Conservation (phyloP, 2,329 filamentous ascomycete genomes). For the Aspergillus sclerotialis region DNA sequence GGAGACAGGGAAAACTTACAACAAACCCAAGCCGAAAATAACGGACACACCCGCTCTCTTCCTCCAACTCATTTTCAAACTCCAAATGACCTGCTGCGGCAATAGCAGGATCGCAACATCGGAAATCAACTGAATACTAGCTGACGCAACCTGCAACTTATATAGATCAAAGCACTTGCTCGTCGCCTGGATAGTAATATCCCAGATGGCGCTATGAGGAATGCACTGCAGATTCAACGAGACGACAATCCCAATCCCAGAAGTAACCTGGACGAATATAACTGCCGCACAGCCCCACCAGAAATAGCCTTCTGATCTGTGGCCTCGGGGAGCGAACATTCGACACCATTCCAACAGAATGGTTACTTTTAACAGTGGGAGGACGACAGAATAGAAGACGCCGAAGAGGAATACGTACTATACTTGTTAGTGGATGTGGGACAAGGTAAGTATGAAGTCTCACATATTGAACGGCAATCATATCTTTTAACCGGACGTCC, state of each 20-base stretch:
- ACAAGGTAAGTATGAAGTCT: conserved; percentile 5
- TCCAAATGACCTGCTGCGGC: conserved; percentile 31
- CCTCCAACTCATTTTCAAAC: conserved; percentile 20
- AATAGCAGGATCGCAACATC: conserved; percentile 28
- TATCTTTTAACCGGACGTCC: conserved; percentile 22
- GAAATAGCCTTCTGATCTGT: conserved; percentile 20
- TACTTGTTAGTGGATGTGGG: neutral
- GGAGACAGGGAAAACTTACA: conserved; percentile 21
- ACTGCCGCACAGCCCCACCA: conserved; percentile 30
- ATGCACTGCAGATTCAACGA: conserved; percentile 29
- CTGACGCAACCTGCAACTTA: conserved; percentile 21
- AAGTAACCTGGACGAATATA: conserved; percentile 23
- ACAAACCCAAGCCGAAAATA: conserved; percentile 26
- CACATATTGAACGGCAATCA: conserved; percentile 19
- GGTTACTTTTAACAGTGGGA: conserved; percentile 35
- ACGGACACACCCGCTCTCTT: conserved; percentile 26
- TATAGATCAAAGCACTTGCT: conserved; percentile 25
- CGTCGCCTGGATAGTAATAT: conserved; percentile 18
- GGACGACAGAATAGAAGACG: conserved; percentile 28
- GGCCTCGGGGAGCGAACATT: conserved; percentile 24
- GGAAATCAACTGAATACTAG: conserved; percentile 25
- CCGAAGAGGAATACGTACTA: conserved; percentile 29
- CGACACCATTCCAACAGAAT: conserved; percentile 41
- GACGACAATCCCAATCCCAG: conserved; percentile 21
- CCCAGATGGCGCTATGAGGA: conserved; percentile 28